phyloP scores from a whole-genome alignment of 768 basidiomycete genomes.

The Naganishia onofrii region DNA sequence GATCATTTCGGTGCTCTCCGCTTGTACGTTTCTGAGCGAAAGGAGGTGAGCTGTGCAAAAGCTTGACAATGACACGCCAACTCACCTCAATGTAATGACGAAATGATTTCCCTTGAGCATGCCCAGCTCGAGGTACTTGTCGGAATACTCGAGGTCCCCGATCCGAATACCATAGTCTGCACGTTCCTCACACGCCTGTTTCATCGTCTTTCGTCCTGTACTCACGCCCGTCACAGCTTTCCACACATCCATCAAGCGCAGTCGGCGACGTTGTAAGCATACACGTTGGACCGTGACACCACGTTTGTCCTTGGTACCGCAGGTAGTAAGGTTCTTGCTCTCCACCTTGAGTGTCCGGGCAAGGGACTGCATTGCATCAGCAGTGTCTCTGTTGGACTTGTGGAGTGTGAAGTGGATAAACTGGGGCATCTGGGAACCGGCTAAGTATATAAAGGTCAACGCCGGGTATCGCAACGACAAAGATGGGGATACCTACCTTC shows the following conservation, averaged over 20 bases:
- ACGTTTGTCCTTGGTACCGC: conserved; percentile 97
- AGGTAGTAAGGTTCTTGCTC: conserved; percentile 78
- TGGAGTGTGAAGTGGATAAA: conserved; percentile 96
- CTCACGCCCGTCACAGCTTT: conserved; percentile 68
- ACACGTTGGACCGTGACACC: conserved; percentile 94
- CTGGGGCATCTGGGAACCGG: conserved; percentile 53
- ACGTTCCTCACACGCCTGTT: conserved; percentile 65
- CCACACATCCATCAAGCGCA: conserved; percentile 80
- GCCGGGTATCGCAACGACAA: not conserved
- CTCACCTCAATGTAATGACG: conserved; percentile 84
- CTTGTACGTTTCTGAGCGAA: conserved; percentile 71
- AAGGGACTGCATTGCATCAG: conserved; percentile 81
- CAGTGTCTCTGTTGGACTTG: conserved; percentile 96
- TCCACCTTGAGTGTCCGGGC: conserved; percentile 72
- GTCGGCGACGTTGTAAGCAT: conserved; percentile 43
- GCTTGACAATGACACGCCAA: not conserved
- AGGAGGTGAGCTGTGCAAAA: conserved; percentile 8
- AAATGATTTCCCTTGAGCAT: conserved; percentile 97
- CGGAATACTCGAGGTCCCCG: conserved; percentile 80
- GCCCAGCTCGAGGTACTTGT: conserved; percentile 79
- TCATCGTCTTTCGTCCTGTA: conserved; percentile 57
- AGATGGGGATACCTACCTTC: conserved; percentile 15
- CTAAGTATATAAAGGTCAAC: not conserved
- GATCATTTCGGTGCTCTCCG: conserved; percentile 68
- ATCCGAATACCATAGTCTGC: conserved; percentile 88